Evolutionary conservation across 164 flowering plant species (phyloP), one percentile per base, ranked within the genome.

Genomic region (Piper longum): DNA sequence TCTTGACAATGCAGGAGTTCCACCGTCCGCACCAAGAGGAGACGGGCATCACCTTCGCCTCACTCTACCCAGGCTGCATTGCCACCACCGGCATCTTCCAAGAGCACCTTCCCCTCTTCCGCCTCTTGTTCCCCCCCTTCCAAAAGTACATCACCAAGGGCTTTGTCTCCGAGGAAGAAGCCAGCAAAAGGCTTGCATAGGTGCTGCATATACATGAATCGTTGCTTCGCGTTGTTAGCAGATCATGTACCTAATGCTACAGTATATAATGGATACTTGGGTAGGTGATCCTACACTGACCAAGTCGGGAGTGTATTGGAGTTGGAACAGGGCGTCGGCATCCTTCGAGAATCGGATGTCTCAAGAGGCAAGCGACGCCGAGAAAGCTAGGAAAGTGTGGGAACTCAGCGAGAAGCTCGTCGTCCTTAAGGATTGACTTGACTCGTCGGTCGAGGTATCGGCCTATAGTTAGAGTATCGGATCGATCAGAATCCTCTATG

Each of bases 1-100:
- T 93, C 97, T 91, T 93, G n/a, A 88, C 87, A 3, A 93, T 93
- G 99, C 99, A 90, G 72, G 97, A 93, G 73, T 88, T 90, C 83
- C 99, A 93, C 79, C 70, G 88, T 66, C 89, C 95, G 3, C 90
- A 58, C 86, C 99, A 93, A 43, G 96, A 93, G 73, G 96, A 87
- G 19, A 88, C 99, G 0, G 97, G 96, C 41, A 83, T 93, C 64
- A 70, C 91, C 54, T 93, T 93, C 58, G 84, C 96, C 40, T 93
- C 99, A 61, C 91, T 93, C 48, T 93, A 93, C 77, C 99, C 99
- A 0, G 99, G 99, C 36, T 93, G 99, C 84, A 93, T 93, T 57
- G 99, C 97, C 56, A 82, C 87, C 4, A 93, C 97, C 0, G 97
- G 97, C 52, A 64, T 93, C 72, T 93, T 93, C 64, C 81, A 97